A percentile compares a stretch with the other conserved stretches of the same genome.
These are phyloP conservation scores for Neoboletus magnificus DNA, from an alignment of 768 basidiomycete species.

Conservation along the genomic window DNA sequence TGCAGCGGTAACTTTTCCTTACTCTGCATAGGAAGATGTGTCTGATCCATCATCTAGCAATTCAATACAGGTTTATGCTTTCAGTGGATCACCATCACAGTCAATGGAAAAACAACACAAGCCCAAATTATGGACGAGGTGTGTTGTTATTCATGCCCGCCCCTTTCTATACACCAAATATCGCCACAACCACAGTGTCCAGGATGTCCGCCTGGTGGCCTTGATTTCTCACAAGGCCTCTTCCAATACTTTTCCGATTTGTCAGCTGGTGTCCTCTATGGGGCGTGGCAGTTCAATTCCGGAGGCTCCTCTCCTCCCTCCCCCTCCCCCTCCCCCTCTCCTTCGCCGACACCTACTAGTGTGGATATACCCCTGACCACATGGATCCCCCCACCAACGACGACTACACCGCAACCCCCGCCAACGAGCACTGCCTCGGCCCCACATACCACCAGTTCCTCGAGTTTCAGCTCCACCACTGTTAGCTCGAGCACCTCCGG, in stretches of 20 bases:
- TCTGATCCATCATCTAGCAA: conserved; percentile 42
- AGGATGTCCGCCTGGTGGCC: conserved; percentile 59
- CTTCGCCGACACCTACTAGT: conserved; percentile 15
- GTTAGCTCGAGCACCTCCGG: conserved; percentile 21
- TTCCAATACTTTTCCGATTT: conserved; percentile 56
- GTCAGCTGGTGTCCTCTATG: conserved; percentile 50
- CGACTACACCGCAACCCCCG: conserved; percentile 24
- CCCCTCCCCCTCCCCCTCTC: conserved; percentile 16
- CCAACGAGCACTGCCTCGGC: conserved; percentile 22
- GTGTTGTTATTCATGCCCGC: conserved; percentile 1
- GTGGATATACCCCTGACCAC: conserved; percentile 19
- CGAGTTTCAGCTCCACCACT: conserved; percentile 5
- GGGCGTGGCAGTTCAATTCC: conserved; percentile 53
- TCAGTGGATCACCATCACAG: conserved; percentile 58
- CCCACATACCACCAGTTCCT: conserved; percentile 12
- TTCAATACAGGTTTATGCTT: conserved; percentile 50
- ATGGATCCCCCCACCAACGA: conserved; percentile 15
- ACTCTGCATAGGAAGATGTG: neutral
- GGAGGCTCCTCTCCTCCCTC: conserved; percentile 25
- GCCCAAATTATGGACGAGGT: conserved; percentile 68
- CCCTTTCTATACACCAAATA: neutral
- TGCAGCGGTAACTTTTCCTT: conserved; percentile 18
- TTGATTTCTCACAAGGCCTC: conserved; percentile 67
- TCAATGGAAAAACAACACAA: conserved; percentile 50
- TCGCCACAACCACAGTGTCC: conserved; percentile 48